A percentile compares a stretch with the other conserved stretches of the same genome.
Evolutionary conservation across 108 stramenopile genomes (phyloP).

Genomic region (Cyclotella choctawhatcheeana): DNA sequence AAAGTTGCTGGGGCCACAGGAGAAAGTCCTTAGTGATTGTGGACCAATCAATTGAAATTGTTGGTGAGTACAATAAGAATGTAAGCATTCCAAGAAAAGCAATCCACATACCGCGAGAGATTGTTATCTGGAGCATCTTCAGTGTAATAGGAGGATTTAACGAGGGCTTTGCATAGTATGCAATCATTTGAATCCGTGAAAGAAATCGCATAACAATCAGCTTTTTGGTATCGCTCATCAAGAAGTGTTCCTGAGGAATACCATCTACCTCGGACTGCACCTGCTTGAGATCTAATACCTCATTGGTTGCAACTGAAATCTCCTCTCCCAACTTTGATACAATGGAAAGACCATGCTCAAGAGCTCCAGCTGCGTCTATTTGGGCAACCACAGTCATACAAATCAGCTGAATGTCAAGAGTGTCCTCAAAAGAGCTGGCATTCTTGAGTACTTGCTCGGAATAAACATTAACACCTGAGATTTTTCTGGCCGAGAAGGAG

Average conservation of each 20-base stretch:
- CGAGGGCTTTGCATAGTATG: background rate
- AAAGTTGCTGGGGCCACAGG: conserved; percentile 14
- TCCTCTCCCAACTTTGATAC: conserved; percentile 19
- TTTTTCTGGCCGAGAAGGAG: conserved; percentile 2
- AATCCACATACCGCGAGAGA: conserved; percentile 5
- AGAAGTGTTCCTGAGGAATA: background rate
- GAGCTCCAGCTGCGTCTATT: background rate
- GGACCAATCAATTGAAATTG: background rate
- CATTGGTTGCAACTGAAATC: background rate
- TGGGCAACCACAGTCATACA: background rate
- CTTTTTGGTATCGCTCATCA: conserved; percentile 13
- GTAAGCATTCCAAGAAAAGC: too few relatives aligned
- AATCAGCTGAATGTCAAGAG: background rate
- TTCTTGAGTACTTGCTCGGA: conserved; percentile 7
- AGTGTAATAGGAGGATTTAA: background rate
- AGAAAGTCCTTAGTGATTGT: background rate
- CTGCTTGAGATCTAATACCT: background rate
- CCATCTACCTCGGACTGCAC: conserved; percentile 6
- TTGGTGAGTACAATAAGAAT: background rate
- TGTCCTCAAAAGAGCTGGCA: conserved; percentile 28
- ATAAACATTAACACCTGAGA: background rate
- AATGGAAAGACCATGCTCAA: background rate
- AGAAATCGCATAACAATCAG: conserved; percentile 22
- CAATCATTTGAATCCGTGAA: background rate
- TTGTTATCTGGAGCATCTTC: conserved; percentile 17